Base-by-base conservation (phyloP, 2,329 filamentous ascomycete species). In the Coleophoma eucalyptorum region DNA sequence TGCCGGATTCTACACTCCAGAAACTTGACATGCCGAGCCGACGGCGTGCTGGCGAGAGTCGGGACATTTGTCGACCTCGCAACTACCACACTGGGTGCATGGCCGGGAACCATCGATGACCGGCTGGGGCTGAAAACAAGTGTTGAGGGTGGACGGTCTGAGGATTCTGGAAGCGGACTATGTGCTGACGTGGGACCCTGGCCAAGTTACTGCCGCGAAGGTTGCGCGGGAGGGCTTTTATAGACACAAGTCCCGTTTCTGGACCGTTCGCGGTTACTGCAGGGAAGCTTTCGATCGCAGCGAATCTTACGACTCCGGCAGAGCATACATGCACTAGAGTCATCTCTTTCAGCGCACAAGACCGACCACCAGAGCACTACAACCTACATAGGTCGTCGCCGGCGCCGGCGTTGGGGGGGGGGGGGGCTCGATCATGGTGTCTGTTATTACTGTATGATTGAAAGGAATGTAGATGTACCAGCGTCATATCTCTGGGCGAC, bases 221-320 rank as follows among this genome's bases (percentile, higher is more conserved):
- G 46, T 26, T 58, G 64, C 45, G 56, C 20, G 26, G 41, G 41
- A 20, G 16, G 44, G 18, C 56, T 61, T 6, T 67, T 61, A 58
- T 83, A 86, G 1, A 78, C 71, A 58, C 83, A 86, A 18, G 40
- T 70, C 6, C 74, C 70, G 38, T 76, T 78, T 55, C 75, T 75
- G 19, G 79, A 78, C 55, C 77, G 76, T n/a, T 76, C 53, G 59
- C 83, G 86, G 51, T 83, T 81, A 52, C 70, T 74, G 58, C 83
- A 86, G 1, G 83, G 83, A 6, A 67, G 65, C 51, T 76, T 75
- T 45, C 79, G 77, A 59, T 86, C 78, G 60, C 83, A 86, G 43
- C 76, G 74, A 52, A 86, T 78, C 64, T 86, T 87, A 38, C 81
- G 78, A 49, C 68, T 74, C 41, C 82, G 72, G 59, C 83, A 86